phyloP scores from a whole-genome alignment of 1,139 yeast species.

The Fermentozyma sake region DNA sequence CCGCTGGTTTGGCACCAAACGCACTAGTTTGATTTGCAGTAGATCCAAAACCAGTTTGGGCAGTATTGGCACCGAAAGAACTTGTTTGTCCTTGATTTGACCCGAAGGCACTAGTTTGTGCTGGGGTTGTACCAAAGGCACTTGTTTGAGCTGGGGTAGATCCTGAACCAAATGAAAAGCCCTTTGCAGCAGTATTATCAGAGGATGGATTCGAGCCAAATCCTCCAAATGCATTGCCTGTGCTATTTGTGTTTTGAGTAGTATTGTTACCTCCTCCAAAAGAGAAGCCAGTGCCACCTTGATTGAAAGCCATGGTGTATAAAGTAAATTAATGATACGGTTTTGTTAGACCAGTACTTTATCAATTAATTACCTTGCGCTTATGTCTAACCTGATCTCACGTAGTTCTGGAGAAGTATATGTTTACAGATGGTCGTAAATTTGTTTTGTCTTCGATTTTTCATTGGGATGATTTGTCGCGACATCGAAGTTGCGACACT shows the following conservation, averaged over 20 bases:
- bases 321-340: no score
- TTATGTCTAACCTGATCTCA: no score
- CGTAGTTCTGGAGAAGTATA: no score
- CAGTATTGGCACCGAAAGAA: constrained; percentile 1
- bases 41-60: constrained; percentile 1
- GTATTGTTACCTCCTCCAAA: background rate
- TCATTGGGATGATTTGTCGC: no score
- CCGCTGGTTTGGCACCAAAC: constrained; percentile 17
- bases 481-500: no score
- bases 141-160: constrained; percentile 7
- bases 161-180: constrained; percentile 13
- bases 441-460: no score
- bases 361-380: no score
- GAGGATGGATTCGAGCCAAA: constrained; percentile 1
- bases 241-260: background rate
- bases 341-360: no score
- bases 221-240: background rate
- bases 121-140: no score
- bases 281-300: no score
- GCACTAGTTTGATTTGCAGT: constrained; percentile 13
- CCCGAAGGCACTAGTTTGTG: constrained; percentile 1
- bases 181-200: constrained; percentile 9
- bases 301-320: no score
- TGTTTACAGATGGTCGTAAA: no score
- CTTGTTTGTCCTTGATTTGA: background rate